A percentile compares a stretch with the other conserved stretches of the same genome.
These are phyloP conservation scores for Mycosphaerella sp. DNA, from an alignment of 2,329 filamentous ascomycete genomes.

Conservation along the genomic window DNA sequence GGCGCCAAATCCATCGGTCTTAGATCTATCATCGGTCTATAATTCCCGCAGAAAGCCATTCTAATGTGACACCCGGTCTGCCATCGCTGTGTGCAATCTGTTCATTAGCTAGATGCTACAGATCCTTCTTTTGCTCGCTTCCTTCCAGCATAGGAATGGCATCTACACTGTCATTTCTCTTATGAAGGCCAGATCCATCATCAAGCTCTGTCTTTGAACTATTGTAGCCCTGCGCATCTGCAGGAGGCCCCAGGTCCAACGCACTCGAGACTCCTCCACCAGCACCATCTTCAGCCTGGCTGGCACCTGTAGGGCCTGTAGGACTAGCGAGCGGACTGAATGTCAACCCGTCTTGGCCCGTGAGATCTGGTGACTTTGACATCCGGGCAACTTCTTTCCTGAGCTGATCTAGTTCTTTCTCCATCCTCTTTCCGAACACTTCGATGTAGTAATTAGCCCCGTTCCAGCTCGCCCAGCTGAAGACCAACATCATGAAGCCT, in stretches of 20 bases:
- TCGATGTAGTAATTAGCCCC: constrained; percentile 98
- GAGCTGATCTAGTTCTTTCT: constrained; percentile 88
- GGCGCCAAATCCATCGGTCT: no score
- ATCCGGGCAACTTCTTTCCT: constrained; percentile 64
- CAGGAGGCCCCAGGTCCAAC: constrained; percentile 30
- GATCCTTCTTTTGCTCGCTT: constrained; percentile 1
- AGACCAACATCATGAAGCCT: constrained; percentile 71
- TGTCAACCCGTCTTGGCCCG: constrained; percentile 18
- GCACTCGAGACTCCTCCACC: constrained; percentile 21
- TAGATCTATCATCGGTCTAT: no score
- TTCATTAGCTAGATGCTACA: neutral
- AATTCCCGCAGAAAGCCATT: no score
- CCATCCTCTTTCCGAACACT: constrained; percentile 92
- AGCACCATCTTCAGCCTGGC: constrained; percentile 10
- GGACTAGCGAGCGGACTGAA: constrained; percentile 27
- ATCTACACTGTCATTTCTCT: constrained; percentile 1
- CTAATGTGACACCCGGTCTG: no score
- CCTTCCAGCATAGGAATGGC: constrained; percentile 5
- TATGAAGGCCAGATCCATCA: neutral
- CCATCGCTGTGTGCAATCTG: no score
- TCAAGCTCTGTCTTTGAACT: constrained; percentile 5
- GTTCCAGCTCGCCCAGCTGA: constrained; percentile 93
- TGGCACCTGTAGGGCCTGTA: constrained; percentile 19
- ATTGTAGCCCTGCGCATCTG: constrained; percentile 12
- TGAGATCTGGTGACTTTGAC: constrained; percentile 29